A percentile compares a stretch with the other conserved stretches of the same genome.
Conservation (phyloP, 2,329 filamentous ascomycete genomes). For the Cladophialophora psammophila region DNA sequence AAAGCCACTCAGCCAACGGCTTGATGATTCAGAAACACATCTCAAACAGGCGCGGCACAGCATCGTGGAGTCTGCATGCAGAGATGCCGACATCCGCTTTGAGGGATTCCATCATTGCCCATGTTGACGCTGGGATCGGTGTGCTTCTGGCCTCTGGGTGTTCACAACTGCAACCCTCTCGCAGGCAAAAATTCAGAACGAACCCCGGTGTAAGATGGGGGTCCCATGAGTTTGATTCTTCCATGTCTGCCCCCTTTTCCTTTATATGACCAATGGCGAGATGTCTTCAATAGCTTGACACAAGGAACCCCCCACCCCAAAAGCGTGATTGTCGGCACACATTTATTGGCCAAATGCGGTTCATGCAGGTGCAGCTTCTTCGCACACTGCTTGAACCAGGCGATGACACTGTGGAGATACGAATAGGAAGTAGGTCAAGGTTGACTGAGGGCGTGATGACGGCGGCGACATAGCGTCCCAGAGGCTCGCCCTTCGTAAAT, state of each 20-base stretch:
- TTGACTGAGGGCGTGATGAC: neutral
- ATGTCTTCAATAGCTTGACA: constrained; percentile 27
- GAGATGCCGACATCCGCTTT: constrained; percentile 10
- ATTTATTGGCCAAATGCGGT: constrained; percentile 3
- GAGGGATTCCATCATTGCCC: neutral
- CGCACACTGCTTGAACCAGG: neutral
- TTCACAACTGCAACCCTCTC: constrained; percentile 18
- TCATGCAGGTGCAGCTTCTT: constrained; percentile 16
- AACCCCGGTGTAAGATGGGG: constrained; percentile 20
- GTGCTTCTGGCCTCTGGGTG: constrained; percentile 4
- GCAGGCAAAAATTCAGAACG: constrained; percentile 22
- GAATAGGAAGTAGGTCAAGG: constrained; percentile 5
- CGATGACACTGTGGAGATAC: constrained; percentile 20
- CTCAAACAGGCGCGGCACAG: constrained; percentile 40
- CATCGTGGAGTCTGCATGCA: constrained; percentile 11
- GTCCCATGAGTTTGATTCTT: constrained; percentile 10
- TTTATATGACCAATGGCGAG: constrained; percentile 23
- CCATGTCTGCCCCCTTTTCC: constrained; percentile 25
- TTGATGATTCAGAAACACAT: constrained; percentile 37
- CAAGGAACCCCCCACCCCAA: constrained; percentile 21
- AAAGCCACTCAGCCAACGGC: constrained; percentile 27
- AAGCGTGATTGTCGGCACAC: constrained; percentile 30
- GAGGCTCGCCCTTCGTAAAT: constrained; percentile 4
- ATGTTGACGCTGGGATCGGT: constrained; percentile 17
- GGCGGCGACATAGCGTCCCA: neutral